Conservation (phyloP, 495 filamentous ascomycete species). For the Bathelium albidoporum region DNA sequence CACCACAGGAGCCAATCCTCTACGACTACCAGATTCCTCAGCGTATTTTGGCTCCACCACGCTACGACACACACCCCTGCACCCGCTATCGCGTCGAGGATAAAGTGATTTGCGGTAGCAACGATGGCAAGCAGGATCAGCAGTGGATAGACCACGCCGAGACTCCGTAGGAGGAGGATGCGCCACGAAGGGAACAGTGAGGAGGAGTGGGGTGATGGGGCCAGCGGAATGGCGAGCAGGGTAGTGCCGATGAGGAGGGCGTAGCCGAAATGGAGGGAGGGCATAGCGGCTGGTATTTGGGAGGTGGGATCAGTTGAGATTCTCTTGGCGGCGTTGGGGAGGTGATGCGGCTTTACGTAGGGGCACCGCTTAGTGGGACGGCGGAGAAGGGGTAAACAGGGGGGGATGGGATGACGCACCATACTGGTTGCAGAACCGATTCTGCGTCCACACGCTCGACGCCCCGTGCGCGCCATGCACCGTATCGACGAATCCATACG, state of each 20-base stretch:
- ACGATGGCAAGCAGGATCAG: conserved; percentile 53
- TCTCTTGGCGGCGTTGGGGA: too few relatives aligned
- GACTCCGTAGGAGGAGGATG: conserved; percentile 32
- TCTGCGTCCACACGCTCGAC: conserved; percentile 61
- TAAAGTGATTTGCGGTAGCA: conserved; percentile 59
- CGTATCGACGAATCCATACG: conserved; percentile 64
- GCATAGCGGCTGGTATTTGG: conserved; percentile 61
- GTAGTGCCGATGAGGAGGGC: conserved; percentile 65
- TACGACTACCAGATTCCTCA: conserved; percentile 50
- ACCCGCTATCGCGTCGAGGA: conserved; percentile 58
- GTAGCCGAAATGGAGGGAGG: conserved; percentile 71
- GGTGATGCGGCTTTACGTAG: too few relatives aligned
- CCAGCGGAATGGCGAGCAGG: conserved; percentile 45
- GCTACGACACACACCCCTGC: conserved; percentile 47
- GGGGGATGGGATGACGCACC: conserved; percentile 25
- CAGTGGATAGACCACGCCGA: conserved; percentile 46
- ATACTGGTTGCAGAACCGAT: conserved; percentile 58
- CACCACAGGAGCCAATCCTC: conserved; percentile 59
- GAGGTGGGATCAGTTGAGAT: conserved; percentile 26
- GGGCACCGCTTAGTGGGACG: not conserved
- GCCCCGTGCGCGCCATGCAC: conserved; percentile 56
- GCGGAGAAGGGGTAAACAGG: not conserved
- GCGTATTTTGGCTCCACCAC: conserved; percentile 46
- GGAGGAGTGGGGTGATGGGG: conserved; percentile 22
- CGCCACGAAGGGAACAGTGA: conserved; percentile 29